These are phyloP conservation scores for Dendrobium nobile DNA, from an alignment of 106 monocot species.

Conservation along the genomic window DNA sequence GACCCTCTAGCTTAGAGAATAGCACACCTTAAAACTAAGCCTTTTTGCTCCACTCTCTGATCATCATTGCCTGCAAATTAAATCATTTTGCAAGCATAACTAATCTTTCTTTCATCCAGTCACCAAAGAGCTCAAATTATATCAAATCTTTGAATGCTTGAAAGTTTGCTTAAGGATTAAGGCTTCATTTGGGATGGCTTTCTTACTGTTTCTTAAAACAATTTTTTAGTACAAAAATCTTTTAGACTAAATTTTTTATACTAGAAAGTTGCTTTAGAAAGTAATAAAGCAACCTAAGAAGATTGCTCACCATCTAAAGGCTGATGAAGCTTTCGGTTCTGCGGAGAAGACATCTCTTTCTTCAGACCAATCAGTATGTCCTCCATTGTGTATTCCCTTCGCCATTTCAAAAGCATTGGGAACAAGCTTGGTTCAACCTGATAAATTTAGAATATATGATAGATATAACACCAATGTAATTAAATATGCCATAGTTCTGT, in stretches of 20 bases:
- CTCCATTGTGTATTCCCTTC: constrained; percentile 73
- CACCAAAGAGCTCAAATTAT: too few relatives aligned
- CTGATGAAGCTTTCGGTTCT: constrained; percentile 57
- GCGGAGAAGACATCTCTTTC: constrained; percentile 72
- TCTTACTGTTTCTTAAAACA: too few relatives aligned
- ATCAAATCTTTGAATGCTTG: neutral
- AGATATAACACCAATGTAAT: neutral
- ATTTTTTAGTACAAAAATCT: too few relatives aligned
- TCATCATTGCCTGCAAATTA: constrained; percentile 48
- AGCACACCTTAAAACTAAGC: constrained; percentile 43
- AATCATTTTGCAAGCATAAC: neutral
- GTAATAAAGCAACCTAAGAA: neutral
- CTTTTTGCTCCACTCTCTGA: constrained; percentile 58
- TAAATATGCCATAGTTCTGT: neutral
- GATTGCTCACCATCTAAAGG: constrained; percentile 44
- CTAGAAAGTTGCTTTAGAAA: too few relatives aligned
- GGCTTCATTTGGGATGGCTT: too few relatives aligned
- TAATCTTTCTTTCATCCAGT: too few relatives aligned
- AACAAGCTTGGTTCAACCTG: constrained; percentile 63
- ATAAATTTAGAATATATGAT: neutral
- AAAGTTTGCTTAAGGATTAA: too few relatives aligned
- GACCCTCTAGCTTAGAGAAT: constrained; percentile 32
- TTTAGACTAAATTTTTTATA: too few relatives aligned
- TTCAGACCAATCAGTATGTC: constrained; percentile 54
- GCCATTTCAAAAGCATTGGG: constrained; percentile 68